Conservation (phyloP, 2,329 filamentous ascomycete genomes). For the Apiospora pterosperma region DNA sequence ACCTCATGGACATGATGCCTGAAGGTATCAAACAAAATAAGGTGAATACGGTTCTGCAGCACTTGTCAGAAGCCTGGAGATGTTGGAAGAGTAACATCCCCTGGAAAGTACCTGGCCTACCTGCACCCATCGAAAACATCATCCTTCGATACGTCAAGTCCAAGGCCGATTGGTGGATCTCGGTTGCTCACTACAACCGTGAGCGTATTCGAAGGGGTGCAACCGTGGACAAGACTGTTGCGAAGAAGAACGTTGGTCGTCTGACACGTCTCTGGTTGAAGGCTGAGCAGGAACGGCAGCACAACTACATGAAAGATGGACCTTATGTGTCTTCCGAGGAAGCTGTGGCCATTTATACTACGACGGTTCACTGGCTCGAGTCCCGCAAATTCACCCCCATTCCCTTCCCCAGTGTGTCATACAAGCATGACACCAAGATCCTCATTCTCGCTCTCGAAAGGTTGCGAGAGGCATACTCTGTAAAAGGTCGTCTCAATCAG, state of each 20-base stretch:
- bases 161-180: constrained; percentile 99
- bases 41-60: constrained; percentile 95
- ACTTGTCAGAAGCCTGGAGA: constrained; percentile 96
- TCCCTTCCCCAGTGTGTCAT: constrained; percentile 96
- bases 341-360: constrained; percentile 97
- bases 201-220: constrained; percentile 95
- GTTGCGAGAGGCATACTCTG: constrained; percentile 91
- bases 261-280: constrained; percentile 96
- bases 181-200: constrained; percentile 96
- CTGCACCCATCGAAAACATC: constrained; percentile 97
- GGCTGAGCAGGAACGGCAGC: constrained; percentile 95
- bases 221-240: constrained; percentile 97
- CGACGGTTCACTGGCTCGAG: constrained; percentile 97
- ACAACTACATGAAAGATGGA: constrained; percentile 99
- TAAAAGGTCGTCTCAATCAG: constrained; percentile 94
- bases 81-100: constrained; percentile 99
- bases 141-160: constrained; percentile 98
- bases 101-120: constrained; percentile 96
- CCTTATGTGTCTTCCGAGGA: constrained; percentile 98
- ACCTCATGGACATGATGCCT: constrained; percentile 99
- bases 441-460: constrained; percentile 92
- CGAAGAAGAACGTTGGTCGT: constrained; percentile 97
- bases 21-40: constrained; percentile 99
- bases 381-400: constrained; percentile 98
- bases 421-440: constrained; percentile 99